phyloP scores from a whole-genome alignment of 108 stramenopile species.

The Mediolabrus comicus region DNA sequence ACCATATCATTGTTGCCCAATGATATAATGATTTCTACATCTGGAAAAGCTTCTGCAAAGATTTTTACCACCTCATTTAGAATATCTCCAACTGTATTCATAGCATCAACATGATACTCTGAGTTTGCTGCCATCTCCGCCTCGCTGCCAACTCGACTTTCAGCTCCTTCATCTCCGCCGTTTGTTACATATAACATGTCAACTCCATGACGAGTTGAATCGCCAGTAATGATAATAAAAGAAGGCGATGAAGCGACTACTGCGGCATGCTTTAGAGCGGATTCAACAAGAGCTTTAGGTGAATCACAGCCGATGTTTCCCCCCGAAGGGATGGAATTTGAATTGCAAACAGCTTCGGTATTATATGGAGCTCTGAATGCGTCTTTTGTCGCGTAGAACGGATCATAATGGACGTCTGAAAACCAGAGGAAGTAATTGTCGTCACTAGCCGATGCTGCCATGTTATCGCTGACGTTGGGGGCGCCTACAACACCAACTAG shows the following conservation, averaged over 20 bases:
- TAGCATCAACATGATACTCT: conserved; percentile 15
- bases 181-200: conserved; percentile 8
- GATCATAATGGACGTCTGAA: conserved; percentile 72
- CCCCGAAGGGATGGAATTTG: conserved; percentile 3
- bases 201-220: conserved; percentile 43
- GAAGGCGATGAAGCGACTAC: conserved; percentile 8
- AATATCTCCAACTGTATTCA: conserved; percentile 28
- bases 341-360: conserved; percentile 1
- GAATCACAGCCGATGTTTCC: conserved; percentile 35
- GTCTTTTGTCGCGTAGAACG: conserved; percentile 45
- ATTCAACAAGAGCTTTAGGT: conserved; percentile 22
- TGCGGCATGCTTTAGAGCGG: conserved; percentile 8
- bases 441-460: background rate
- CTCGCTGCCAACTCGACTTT: background rate
- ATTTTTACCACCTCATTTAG: conserved; percentile 10
- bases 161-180: background rate
- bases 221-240: conserved; percentile 60
- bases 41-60: conserved; percentile 5
- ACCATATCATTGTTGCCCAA: conserved; percentile 80
- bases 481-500: no score
- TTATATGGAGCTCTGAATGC: conserved; percentile 25
- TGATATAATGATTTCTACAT: conserved; percentile 35
- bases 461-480: background rate
- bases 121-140: background rate
- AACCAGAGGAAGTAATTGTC: conserved; percentile 61